A percentile compares a stretch with the other conserved stretches of the same genome.
Evolutionary conservation across 225 moss, liverwort and hornwort genomes (phyloP).

Genomic region (Sphagnum tenellum): DNA sequence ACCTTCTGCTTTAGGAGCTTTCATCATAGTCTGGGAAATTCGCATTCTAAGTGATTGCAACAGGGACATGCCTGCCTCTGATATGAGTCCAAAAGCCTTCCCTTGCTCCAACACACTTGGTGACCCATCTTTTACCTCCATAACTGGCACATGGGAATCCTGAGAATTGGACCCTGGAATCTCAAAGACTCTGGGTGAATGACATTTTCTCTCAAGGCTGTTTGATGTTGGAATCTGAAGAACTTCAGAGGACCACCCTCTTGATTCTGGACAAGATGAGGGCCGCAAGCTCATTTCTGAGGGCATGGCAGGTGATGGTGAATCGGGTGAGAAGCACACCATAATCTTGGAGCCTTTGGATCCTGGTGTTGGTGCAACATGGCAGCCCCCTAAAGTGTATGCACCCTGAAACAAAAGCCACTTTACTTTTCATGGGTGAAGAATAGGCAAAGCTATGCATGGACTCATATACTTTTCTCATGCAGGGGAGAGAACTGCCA

Average conservation of each 20-base stretch:
- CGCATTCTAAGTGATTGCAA: conserved; percentile 37
- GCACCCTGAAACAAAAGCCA: conserved; percentile 41
- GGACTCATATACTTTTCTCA: too few relatives aligned
- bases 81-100: conserved; percentile 52
- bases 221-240: not conserved
- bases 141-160: conserved; percentile 11
- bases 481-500: too few relatives aligned
- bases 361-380: conserved; percentile 60
- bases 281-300: conserved; percentile 17
- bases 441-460: too few relatives aligned
- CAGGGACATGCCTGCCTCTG: conserved; percentile 28
- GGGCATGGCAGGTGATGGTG: conserved; percentile 40
- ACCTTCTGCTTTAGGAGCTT: conserved; percentile 15
- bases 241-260: conserved; percentile 4
- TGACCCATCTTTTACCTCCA: conserved; percentile 24
- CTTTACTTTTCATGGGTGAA: too few relatives aligned
- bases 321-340: conserved; percentile 80
- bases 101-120: conserved; percentile 44
- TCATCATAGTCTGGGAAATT: conserved; percentile 50
- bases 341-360: conserved; percentile 50
- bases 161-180: not conserved
- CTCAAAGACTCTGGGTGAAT: not conserved
- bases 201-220: too few relatives aligned
- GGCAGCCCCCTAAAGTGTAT: conserved; percentile 76
- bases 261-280: conserved; percentile 1